phyloP scores from a whole-genome alignment of 768 basidiomycete genomes.

The Vararia minispora region DNA sequence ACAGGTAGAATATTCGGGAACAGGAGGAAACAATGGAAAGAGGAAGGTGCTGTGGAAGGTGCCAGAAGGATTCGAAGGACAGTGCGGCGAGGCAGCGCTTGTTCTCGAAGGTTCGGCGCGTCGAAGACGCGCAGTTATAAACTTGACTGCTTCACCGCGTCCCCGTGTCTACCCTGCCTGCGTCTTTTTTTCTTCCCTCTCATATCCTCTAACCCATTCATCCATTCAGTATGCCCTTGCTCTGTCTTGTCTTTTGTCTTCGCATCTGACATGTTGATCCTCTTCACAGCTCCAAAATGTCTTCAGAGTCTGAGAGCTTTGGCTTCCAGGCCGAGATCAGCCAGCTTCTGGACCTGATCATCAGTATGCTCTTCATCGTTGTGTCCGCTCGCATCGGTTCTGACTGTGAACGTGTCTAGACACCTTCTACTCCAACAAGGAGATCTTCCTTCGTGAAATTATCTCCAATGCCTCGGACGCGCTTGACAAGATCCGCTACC shows the following conservation, averaged over 20 bases:
- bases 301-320: conserved; percentile 56
- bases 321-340: conserved; percentile 99
- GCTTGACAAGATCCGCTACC: conserved; percentile 97
- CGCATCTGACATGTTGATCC: conserved; percentile 10
- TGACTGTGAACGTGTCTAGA: conserved; percentile 37
- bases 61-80: conserved; percentile 18
- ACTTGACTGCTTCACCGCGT: conserved; percentile 17
- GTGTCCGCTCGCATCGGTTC: conserved; percentile 3
- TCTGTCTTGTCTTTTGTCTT: conserved; percentile 12
- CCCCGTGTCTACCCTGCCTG: conserved; percentile 2
- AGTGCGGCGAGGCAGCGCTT: conserved; percentile 9
- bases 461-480: conserved; percentile 98
- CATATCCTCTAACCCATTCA: conserved; percentile 6
- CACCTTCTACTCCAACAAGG: conserved; percentile 99
- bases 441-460: conserved; percentile 98
- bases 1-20: neutral
- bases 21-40: neutral
- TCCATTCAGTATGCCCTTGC: conserved; percentile 3
- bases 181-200: conserved; percentile 7
- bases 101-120: conserved; percentile 13
- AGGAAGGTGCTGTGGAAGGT: conserved; percentile 22
- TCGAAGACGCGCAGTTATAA: conserved; percentile 29
- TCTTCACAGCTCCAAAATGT: conserved; percentile 39
- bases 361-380: conserved; percentile 50
- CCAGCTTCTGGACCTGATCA: conserved; percentile 96